Evolutionary conservation across 2,329 filamentous ascomycete genomes (phyloP).

Genomic region (Pseudogymnoascus sp.): DNA sequence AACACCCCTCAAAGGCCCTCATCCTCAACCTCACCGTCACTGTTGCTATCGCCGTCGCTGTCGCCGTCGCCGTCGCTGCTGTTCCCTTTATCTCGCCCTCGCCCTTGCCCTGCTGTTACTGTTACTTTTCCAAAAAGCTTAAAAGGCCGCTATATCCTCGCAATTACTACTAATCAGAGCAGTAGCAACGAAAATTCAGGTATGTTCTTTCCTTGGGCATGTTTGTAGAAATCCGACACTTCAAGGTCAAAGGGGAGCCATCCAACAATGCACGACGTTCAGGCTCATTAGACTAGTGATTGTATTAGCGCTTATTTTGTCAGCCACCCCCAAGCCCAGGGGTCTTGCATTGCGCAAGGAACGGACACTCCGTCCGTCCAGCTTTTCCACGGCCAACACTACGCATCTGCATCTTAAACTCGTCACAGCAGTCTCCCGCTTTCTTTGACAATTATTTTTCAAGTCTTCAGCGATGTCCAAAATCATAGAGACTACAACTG

Average conservation of each 20-base stretch:
- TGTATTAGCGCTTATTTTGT: not conserved
- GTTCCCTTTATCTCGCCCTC: not conserved
- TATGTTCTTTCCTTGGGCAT: not conserved
- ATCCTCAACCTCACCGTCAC: not conserved
- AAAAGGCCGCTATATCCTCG: not conserved
- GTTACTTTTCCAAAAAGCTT: not conserved
- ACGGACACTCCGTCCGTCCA: too few relatives aligned
- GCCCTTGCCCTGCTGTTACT: not conserved
- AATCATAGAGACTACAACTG: too few relatives aligned
- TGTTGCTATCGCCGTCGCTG: not conserved
- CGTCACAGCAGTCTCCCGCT: too few relatives aligned
- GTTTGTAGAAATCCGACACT: not conserved
- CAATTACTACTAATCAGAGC: not conserved
- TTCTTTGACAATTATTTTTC: too few relatives aligned
- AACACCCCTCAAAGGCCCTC: not conserved
- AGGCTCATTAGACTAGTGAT: not conserved
- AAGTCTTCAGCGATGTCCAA: too few relatives aligned
- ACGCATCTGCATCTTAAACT: too few relatives aligned
- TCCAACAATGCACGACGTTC: not conserved
- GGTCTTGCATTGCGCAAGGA: too few relatives aligned
- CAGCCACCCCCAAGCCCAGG: too few relatives aligned
- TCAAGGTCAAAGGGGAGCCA: not conserved
- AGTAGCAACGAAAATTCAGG: not conserved
- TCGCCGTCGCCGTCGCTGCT: not conserved
- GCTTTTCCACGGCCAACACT: too few relatives aligned